Base-by-base conservation (phyloP, 352 stramenopile genomes). In the Phytophthora agathidicida region DNA sequence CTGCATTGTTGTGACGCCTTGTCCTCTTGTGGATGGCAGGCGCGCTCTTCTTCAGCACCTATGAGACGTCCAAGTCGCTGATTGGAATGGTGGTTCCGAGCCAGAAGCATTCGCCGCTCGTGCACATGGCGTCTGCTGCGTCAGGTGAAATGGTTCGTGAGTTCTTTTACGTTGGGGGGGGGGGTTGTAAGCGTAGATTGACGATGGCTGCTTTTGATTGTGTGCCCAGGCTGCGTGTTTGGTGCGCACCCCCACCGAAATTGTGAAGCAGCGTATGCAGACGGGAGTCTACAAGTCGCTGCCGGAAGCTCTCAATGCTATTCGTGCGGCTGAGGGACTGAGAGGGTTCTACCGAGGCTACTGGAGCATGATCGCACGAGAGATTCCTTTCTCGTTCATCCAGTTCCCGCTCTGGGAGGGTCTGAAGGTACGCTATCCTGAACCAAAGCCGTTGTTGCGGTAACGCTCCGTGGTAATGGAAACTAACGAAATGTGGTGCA, bases 301-400 rank as follows among this genome's bases (percentile, higher is more conserved):
- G 20, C 60, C 71, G 28, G 73, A 86, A 32, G 86, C 88, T 2
- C 60, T 98, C 32, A 65, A 65, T 28, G 71, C 72, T 27, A 96
- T 99, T 28, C 60, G 95, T 30, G 78, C 60, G 7, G 84, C 91
- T 30, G 71, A 88, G 57, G 95, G 76, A 22, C 17, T 91, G 19
- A 65, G 77, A 16, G 97, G 96, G 10, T 95, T 99, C 57, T 99
- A 99, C 80, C 83, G 91, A 35, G 97, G 97, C 44, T 99, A 99
- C 79, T 95, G 91, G 57, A 98, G 97, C 46, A 99, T 98, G 62
- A 87, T 99, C n/a, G 88, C 98, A 54, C 86, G 98, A 55, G 98
- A 99, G 66, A 98, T 99, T 52, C 98, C 98, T 4, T 99, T 99
- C 75, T 98, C 96, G 20, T 97, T 99, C 43, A 98, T 99, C 68